Base-by-base conservation (phyloP, 2,329 filamentous ascomycete genomes). In the Colletotrichum tanaceti region DNA sequence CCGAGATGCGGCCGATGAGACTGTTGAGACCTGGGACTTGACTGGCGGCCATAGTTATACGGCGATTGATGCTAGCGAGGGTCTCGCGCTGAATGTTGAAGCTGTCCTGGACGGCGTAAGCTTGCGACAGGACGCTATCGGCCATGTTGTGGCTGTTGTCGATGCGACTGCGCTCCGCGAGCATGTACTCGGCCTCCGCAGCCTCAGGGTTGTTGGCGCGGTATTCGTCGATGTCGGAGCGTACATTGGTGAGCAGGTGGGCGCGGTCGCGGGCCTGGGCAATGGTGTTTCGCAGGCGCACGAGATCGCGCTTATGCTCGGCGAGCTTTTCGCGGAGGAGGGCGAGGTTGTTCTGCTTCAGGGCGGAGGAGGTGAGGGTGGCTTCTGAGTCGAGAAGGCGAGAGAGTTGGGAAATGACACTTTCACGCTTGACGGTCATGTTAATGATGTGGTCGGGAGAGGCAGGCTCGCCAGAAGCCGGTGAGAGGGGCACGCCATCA, bases 271-370 rank as follows among this genome's bases (percentile, higher is more conserved):
- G 92, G 57, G 93, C 90, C 73, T 95, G 90, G 60, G 88, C 81
- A 59, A 99, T 90, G 67, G 89, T 87, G 35, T 88, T 85, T 68
- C 90, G 91, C 59, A 98, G 85, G 11, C 94, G 91, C 5, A 84
- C 80, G 44, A 97, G 88, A 79, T 98, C 95, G 72, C 90, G 91
- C 70, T 90, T 90, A 83, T 99, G 95, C 77, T 97, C 92, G 44
- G 89, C 84, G 18, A 98, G 90, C 78, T 98, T 91, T 82, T 97
- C 94, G 73, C 93, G 92, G 74, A 98, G 93, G 38, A 97, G 91
- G 68, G 93, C 87, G 44, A 99, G 90, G 78, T 98, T 98, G 83
- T 95, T 97, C 76, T 97, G 94, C 82, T 98, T 98, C n/a, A 97
- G 87, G 64, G 94, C 94, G 44, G 95, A 98, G 52, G 94, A 91